Percentiles rank a stretch among this genome's conserved stretches.
These are phyloP conservation scores for Ogataea ganodermae DNA, from an alignment of 805 yeast species.

Conservation along the genomic window DNA sequence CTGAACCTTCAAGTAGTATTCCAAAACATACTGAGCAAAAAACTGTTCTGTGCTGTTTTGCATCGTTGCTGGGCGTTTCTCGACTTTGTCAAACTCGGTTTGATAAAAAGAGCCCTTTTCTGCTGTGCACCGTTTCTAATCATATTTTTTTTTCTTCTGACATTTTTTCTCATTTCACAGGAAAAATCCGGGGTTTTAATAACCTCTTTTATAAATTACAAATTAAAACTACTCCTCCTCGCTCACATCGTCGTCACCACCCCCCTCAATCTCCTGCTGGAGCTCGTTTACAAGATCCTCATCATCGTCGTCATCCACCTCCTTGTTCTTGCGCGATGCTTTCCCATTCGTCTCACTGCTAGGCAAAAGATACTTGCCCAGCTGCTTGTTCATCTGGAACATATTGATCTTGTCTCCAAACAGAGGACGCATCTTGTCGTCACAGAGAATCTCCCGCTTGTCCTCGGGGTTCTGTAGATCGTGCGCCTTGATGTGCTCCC, in stretches of 20 bases:
- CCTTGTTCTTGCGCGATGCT: no score
- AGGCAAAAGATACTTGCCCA: slow-evolving; percentile 52
- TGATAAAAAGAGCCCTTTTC: neutral
- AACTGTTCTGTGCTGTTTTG: slow-evolving; percentile 9
- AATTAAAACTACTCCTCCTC: slow-evolving; percentile 12
- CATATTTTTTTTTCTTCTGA: neutral
- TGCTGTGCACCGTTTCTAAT: no score
- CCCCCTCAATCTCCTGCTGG: slow-evolving; percentile 5
- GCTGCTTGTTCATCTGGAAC: slow-evolving; percentile 59
- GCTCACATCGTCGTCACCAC: slow-evolving; percentile 8
- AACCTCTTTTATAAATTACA: neutral
- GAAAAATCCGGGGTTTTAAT: slow-evolving; percentile 3
- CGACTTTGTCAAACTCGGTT: no score
- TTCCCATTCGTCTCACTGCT: slow-evolving; percentile 4
- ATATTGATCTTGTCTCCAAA: slow-evolving; percentile 63
- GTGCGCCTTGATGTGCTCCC: slow-evolving; percentile 69
- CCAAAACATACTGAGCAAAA: slow-evolving; percentile 26
- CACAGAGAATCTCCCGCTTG: slow-evolving; percentile 64
- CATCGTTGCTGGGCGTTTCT: neutral
- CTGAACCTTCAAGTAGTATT: slow-evolving; percentile 30
- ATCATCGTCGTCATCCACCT: slow-evolving; percentile 4
- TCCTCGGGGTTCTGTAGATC: slow-evolving; percentile 68
- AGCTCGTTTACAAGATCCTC: slow-evolving; percentile 8
- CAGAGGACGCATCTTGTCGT: slow-evolving; percentile 53
- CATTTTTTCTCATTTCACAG: neutral